Conservation (phyloP, 345 rosid species). For the Xanthoceras sorbifolium region DNA sequence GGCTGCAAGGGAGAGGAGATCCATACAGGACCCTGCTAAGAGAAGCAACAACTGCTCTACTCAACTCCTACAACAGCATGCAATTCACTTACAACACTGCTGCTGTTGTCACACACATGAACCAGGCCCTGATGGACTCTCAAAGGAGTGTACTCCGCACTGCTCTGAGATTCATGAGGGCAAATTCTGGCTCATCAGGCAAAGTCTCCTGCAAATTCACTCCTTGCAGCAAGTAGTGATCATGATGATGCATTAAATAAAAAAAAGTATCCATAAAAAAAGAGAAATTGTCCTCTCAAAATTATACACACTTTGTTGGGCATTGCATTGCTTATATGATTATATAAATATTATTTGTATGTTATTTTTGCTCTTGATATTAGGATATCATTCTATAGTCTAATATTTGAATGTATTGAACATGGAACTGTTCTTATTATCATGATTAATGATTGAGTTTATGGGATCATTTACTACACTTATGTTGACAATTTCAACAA, state of each 20-base stretch:
- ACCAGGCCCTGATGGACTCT: slow-evolving; percentile 69
- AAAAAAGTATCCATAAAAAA: too few relatives aligned
- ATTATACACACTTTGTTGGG: neutral
- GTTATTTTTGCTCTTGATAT: neutral
- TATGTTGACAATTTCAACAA: too few relatives aligned
- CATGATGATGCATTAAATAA: slow-evolving; percentile 25
- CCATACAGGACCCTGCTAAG: slow-evolving; percentile 73
- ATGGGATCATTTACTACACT: too few relatives aligned
- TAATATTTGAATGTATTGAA: neutral
- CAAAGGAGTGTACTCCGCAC: slow-evolving; percentile 49
- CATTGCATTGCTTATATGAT: neutral
- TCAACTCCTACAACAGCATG: slow-evolving; percentile 74
- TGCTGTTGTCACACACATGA: slow-evolving; percentile 47
- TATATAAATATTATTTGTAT: neutral
- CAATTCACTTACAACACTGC: slow-evolving; percentile 58
- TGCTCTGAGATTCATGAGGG: slow-evolving; percentile 64
- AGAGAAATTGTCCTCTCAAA: neutral
- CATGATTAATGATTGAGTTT: neutral
- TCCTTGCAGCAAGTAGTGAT: slow-evolving; percentile 50
- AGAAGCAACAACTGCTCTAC: slow-evolving; percentile 80
- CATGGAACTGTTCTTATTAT: neutral
- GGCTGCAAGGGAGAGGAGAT: slow-evolving; percentile 72
- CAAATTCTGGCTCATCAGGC: slow-evolving; percentile 55
- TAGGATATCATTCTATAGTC: neutral
- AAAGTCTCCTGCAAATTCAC: slow-evolving; percentile 53